Conservation (phyloP, 2,329 filamentous ascomycete genomes). For the Aspergillus thermomutatus region DNA sequence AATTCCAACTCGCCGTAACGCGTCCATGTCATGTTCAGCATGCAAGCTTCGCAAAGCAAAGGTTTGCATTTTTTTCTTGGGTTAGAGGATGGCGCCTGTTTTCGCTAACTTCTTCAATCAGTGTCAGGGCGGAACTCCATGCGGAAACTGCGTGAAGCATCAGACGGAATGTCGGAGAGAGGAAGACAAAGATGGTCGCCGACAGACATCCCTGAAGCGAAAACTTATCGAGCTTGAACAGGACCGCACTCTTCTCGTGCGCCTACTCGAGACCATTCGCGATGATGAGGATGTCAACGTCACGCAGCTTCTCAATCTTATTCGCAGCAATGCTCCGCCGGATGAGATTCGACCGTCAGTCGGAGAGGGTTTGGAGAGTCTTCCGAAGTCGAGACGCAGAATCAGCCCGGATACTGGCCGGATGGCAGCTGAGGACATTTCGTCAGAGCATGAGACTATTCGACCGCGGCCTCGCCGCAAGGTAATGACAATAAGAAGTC, state of each 20-base stretch:
- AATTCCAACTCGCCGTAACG: background rate
- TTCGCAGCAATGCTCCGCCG: constrained; percentile 22
- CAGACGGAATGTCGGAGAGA: constrained; percentile 21
- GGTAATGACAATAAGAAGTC: constrained; percentile 4
- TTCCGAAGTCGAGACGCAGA: background rate
- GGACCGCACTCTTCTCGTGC: constrained; percentile 18
- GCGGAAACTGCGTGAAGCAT: constrained; percentile 18
- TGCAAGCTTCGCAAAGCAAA: background rate
- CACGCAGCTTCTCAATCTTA: constrained; percentile 19
- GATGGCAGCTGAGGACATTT: background rate
- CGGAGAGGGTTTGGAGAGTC: too few species aligned
- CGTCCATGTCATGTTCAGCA: background rate
- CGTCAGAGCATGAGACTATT: background rate
- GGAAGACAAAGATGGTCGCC: constrained; percentile 20
- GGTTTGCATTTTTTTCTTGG: background rate
- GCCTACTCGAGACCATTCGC: constrained; percentile 19
- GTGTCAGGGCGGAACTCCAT: constrained; percentile 21
- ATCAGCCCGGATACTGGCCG: background rate
- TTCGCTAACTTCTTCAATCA: constrained; percentile 8
- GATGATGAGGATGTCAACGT: constrained; percentile 8
- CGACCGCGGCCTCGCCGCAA: background rate
- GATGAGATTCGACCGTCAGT: constrained; percentile 19
- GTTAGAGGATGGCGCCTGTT: too few species aligned
- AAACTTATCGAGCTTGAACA: constrained; percentile 21
- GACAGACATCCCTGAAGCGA: constrained; percentile 20